phyloP scores from a whole-genome alignment of 768 basidiomycete genomes.

The Suillus bovinus region DNA sequence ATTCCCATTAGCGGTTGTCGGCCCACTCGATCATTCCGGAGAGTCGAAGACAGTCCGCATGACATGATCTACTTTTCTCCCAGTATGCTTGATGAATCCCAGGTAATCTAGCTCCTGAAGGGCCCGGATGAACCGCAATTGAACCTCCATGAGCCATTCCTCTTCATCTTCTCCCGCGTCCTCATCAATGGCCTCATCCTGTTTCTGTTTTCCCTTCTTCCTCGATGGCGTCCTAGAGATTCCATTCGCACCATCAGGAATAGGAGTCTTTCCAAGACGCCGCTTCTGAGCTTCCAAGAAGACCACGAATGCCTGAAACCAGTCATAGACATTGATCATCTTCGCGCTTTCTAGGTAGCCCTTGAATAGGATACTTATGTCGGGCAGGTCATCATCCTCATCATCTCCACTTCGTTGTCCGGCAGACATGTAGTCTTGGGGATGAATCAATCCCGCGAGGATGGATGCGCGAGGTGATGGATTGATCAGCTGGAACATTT shows the following conservation, averaged over 20 bases:
- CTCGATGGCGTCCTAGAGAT: slow-evolving; percentile 22
- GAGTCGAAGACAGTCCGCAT: slow-evolving; percentile 64
- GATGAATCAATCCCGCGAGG: slow-evolving; percentile 60
- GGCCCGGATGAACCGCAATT: slow-evolving; percentile 77
- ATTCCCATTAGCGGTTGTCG: too few species aligned
- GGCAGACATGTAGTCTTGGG: slow-evolving; percentile 44
- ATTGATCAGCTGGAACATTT: slow-evolving; percentile 59
- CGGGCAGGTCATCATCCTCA: slow-evolving; percentile 49
- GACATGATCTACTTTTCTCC: slow-evolving; percentile 77
- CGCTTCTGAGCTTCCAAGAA: slow-evolving; percentile 61
- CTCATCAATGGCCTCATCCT: slow-evolving; percentile 30
- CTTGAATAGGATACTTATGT: slow-evolving; percentile 73
- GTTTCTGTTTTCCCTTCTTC: slow-evolving; percentile 28
- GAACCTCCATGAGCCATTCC: slow-evolving; percentile 62
- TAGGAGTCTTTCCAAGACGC: slow-evolving; percentile 13
- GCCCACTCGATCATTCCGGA: slow-evolving; percentile 18
- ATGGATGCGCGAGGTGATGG: slow-evolving; percentile 65
- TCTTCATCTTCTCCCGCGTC: slow-evolving; percentile 38
- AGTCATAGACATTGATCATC: slow-evolving; percentile 87
- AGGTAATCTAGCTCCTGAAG: slow-evolving; percentile 82
- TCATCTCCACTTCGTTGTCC: slow-evolving; percentile 11
- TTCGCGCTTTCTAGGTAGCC: slow-evolving; percentile 79
- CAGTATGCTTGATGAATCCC: slow-evolving; percentile 79
- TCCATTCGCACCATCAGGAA: background rate
- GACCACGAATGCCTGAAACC: slow-evolving; percentile 76